These are phyloP conservation scores for Nakazawaea populi DNA, from an alignment of 805 yeast genomes.

Conservation along the genomic window DNA sequence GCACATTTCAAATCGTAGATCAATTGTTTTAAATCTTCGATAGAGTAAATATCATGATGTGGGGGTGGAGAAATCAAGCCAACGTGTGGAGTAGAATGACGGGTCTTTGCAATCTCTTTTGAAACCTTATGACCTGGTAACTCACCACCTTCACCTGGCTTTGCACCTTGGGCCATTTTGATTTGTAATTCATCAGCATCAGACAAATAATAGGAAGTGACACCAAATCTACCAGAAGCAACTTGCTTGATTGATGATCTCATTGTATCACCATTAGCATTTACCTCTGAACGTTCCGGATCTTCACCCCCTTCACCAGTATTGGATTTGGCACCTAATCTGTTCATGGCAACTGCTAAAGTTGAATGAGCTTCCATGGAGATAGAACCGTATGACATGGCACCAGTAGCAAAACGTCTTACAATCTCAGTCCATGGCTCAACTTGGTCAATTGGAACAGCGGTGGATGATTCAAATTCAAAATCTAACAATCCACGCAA, in stretches of 20 bases:
- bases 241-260: conserved; percentile 97
- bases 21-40: conserved; percentile 95
- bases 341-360: conserved; percentile 96
- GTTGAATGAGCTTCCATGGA: conserved; percentile 99
- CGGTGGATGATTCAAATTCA: conserved; percentile 62
- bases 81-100: conserved; percentile 96
- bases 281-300: conserved; percentile 76
- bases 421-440: conserved; percentile 99
- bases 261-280: conserved; percentile 93
- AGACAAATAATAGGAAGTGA: conserved; percentile 86
- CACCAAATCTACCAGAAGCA: conserved; percentile 98
- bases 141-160: conserved; percentile 99
- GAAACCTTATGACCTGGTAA: conserved; percentile 92
- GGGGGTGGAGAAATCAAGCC: conserved; percentile 98
- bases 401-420: conserved; percentile 97
- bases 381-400: conserved; percentile 98
- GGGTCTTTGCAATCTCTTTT: conserved; percentile 81
- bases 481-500: conserved; percentile 90
- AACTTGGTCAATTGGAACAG: conserved; percentile 94
- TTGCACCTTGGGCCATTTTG: conserved; percentile 99
- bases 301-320: conserved; percentile 99
- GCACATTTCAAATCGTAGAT: conserved; percentile 95
- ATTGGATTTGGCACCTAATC: conserved; percentile 95
- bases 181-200: conserved; percentile 98
- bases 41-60: conserved; percentile 96